These are phyloP conservation scores for Quambalaria eucalypti DNA, from an alignment of 1,284 basidiomycete genomes.

Conservation along the genomic window DNA sequence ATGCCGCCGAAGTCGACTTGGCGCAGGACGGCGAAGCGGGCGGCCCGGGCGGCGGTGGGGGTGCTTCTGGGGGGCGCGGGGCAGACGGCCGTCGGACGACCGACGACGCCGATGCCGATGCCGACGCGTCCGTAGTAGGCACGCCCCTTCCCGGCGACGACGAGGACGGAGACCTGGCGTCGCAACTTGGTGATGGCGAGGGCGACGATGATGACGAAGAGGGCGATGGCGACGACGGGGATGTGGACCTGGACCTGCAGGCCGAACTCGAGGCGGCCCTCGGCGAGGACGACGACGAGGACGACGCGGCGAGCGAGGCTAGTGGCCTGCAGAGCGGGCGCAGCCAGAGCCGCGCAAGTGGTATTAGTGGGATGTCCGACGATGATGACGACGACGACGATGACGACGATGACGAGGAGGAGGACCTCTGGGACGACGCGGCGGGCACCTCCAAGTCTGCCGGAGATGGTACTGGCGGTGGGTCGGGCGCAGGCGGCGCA, in stretches of 20 bases:
- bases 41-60: conserved; percentile 4
- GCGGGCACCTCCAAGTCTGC: conserved; percentile 30
- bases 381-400: conserved; percentile 41
- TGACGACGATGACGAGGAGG: conserved; percentile 18
- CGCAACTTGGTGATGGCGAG: conserved; percentile 22
- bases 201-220: conserved; percentile 39
- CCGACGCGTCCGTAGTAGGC: conserved; percentile 34
- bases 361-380: conserved; percentile 28
- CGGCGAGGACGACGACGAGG: conserved; percentile 50
- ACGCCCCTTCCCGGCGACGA: neutral
- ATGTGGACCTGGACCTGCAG: conserved; percentile 51
- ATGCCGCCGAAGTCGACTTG: conserved; percentile 35
- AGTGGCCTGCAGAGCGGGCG: neutral
- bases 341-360: conserved; percentile 15
- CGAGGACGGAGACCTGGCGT: conserved; percentile 2
- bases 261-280: conserved; percentile 50
- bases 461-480: conserved; percentile 7
- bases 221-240: conserved; percentile 58
- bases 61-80: neutral
- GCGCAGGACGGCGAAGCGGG: conserved; percentile 9
- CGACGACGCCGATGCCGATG: conserved; percentile 48
- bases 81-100: conserved; percentile 38
- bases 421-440: conserved; percentile 40
- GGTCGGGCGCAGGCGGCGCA: conserved; percentile 6
- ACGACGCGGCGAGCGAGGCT: conserved; percentile 50